phyloP scores from a whole-genome alignment of 2,329 filamentous ascomycete genomes.

The Pseudogymnoascus pannorum region DNA sequence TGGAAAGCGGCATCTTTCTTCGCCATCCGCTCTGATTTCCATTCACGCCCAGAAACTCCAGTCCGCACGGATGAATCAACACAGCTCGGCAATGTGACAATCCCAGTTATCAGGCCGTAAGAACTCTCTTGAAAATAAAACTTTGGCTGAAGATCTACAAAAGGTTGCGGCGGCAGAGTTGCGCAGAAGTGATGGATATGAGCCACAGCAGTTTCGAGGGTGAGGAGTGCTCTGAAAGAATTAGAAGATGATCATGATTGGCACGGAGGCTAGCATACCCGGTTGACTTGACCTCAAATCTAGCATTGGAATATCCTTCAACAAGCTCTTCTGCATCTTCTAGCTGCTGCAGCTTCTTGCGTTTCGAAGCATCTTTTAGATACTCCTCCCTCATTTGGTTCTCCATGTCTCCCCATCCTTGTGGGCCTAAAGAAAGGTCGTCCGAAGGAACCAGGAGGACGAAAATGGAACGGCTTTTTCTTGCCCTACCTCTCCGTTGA shows the following conservation, averaged over 20 bases:
- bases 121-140: constrained; percentile 48
- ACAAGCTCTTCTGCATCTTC: constrained; percentile 29
- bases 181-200: constrained; percentile 80
- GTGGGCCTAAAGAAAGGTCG: constrained; percentile 29
- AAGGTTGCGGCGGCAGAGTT: constrained; percentile 48
- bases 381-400: constrained; percentile 52
- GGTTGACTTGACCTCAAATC: constrained; percentile 37
- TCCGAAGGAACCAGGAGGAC: constrained; percentile 40
- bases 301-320: constrained; percentile 19
- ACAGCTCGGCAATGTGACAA: constrained; percentile 63
- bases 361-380: constrained; percentile 28
- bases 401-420: constrained; percentile 62
- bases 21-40: constrained; percentile 65
- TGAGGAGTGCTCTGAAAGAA: constrained; percentile 54
- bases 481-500: constrained; percentile 56
- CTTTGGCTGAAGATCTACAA: constrained; percentile 58
- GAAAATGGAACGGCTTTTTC: constrained; percentile 49
- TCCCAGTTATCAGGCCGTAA: constrained; percentile 40
- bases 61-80: constrained; percentile 56
- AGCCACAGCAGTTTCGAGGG: constrained; percentile 63
- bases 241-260: constrained; percentile 13
- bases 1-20: constrained; percentile 77
- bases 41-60: constrained; percentile 45
- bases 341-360: constrained; percentile 17
- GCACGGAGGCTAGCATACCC: constrained; percentile 27